Base-by-base conservation (phyloP, 2,329 filamentous ascomycete species). In the Uncinocarpus reesii region DNA sequence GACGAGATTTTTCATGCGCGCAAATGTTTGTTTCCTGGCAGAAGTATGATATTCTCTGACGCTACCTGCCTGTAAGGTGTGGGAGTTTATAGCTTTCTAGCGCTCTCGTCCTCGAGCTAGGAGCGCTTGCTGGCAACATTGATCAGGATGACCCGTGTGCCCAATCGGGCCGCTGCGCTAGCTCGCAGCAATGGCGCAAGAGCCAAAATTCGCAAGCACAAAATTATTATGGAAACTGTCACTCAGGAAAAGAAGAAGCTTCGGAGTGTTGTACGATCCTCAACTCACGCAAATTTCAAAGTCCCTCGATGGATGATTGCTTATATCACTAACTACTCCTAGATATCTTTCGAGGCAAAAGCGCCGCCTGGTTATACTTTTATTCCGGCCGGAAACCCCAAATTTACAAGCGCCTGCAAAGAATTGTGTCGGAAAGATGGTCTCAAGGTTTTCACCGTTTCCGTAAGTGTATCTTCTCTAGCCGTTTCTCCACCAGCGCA, bases 201-300 rank as follows among this genome's bases (percentile, higher is more conserved):
- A 52, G 59, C 59, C 52, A 65, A 62, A 54, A 55, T 61, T 51
- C 65, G 64, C 49, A 71, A 65, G 50, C 69, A 80, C 62, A 80
- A 79, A 58, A 73, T 80, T 42, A 70, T 81, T 23, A 65, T 80
- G 49, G 75, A 79, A 59, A 71, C 69, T 13, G 66, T 80, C 38
- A 73, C 76, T 2, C 74, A 76, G 53, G 75, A 77, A 59, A 79
- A 79, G 64, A 78, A 75, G 58, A 80, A 77, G 57, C 68, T 80
- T 40, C 69, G 73, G 46, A 73, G 74, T 52, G 65, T 71, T 48
- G 71, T 74, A 65, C 58, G 71, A 42, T 24, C 43, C 29, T 47
- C 47, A 43, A 36, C 40, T 23, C 26, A 32, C 40, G 28, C 26
- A 40, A 28, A 26, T 26, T 28, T 48, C 40, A 41, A 31, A 18